These are phyloP conservation scores for Alternaria gansuensis DNA, from an alignment of 2,329 filamentous ascomycete species.

Conservation along the genomic window DNA sequence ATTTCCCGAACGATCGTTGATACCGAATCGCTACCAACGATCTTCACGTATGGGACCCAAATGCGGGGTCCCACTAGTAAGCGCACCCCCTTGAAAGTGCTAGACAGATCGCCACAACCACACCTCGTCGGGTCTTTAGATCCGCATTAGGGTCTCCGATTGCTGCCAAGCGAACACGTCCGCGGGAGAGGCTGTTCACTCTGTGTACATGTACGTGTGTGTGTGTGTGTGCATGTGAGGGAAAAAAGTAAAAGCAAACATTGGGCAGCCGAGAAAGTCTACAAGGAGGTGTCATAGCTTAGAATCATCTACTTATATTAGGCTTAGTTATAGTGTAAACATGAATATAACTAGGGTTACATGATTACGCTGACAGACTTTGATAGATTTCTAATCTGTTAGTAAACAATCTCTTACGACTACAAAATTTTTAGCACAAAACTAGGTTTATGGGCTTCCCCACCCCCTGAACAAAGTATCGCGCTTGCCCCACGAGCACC, in stretches of 20 bases:
- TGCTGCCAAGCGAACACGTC: constrained; percentile 3
- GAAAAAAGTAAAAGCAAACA: background rate
- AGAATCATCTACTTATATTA: background rate
- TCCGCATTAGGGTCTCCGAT: background rate
- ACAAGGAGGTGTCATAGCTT: background rate
- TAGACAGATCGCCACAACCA: constrained; percentile 3
- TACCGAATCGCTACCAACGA: constrained; percentile 9
- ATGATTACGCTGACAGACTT: background rate
- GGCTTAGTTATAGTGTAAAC: background rate
- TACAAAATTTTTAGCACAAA: background rate
- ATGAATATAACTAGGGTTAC: background rate
- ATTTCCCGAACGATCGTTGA: constrained; percentile 9
- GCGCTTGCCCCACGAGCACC: constrained; percentile 11
- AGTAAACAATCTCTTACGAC: constrained; percentile 6
- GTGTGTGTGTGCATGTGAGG: too few relatives aligned
- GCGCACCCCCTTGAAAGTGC: constrained; percentile 1
- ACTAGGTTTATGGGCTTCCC: constrained; percentile 5
- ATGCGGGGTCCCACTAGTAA: constrained; percentile 10
- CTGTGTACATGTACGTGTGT: background rate
- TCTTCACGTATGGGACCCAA: constrained; percentile 12
- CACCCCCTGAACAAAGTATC: constrained; percentile 3
- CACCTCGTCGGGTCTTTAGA: constrained; percentile 10
- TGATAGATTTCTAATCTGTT: background rate
- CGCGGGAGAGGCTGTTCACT: background rate
- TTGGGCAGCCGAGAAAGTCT: background rate